Percentiles rank a stretch among this genome's conserved stretches.
These are phyloP conservation scores for Knoxia roxburghii DNA, from an alignment of 257 asterid species.

Conservation along the genomic window DNA sequence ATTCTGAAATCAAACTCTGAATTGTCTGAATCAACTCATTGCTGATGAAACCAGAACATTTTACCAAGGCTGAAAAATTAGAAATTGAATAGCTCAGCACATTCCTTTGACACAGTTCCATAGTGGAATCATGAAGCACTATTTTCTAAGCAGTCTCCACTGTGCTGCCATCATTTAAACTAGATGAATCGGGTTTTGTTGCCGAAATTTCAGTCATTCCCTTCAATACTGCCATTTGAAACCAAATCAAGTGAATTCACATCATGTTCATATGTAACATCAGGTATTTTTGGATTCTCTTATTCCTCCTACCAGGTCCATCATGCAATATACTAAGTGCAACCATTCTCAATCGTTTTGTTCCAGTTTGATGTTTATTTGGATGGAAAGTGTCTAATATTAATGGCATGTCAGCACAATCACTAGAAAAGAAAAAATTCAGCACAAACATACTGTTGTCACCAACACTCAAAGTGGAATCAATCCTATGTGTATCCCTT, in stretches of 20 bases:
- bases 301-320: conserved; percentile 58
- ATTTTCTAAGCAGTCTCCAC: conserved; percentile 47
- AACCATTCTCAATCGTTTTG: conserved; percentile 26
- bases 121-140: conserved; percentile 27
- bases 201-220: conserved; percentile 54
- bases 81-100: conserved; percentile 69
- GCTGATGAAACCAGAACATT: conserved; percentile 44
- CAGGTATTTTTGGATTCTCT: conserved; percentile 49
- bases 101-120: conserved; percentile 51
- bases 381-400: no score
- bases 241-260: conserved; percentile 41
- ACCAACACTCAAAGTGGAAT: no score
- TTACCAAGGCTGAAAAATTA: conserved; percentile 59
- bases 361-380: conserved; percentile 27
- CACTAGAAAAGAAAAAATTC: no score
- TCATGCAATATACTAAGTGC: conserved; percentile 30
- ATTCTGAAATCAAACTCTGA: conserved; percentile 70
- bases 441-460: no score
- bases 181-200: conserved; percentile 51
- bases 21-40: conserved; percentile 45
- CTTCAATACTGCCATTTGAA: conserved; percentile 57
- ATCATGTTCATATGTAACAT: conserved; percentile 46
- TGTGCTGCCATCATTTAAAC: conserved; percentile 55
- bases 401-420: no score
- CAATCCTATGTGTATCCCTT: no score